Evolutionary conservation across 257 asterid genomes (phyloP).

Genomic region (Gynochthodes officinalis): DNA sequence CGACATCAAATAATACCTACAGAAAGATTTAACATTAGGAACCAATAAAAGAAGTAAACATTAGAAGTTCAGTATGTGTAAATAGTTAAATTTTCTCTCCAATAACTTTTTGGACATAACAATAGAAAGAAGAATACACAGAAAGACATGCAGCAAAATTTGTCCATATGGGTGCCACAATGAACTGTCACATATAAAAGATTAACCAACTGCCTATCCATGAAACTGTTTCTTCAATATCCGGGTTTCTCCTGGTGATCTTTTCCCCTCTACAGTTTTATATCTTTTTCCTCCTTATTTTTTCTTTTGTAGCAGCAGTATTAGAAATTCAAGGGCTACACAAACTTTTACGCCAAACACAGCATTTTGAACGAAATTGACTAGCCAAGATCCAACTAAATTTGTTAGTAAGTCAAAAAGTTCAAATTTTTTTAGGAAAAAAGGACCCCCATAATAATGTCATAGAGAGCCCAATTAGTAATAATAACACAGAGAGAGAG

Average conservation of each 20-base stretch:
- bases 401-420: background rate
- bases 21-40: constrained; percentile 16
- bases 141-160: background rate
- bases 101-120: background rate
- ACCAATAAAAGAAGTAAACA: background rate
- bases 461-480: no score
- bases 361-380: background rate
- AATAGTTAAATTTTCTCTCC: background rate
- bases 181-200: background rate
- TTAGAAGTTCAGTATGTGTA: background rate
- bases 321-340: background rate
- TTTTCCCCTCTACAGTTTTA: no score
- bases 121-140: background rate
- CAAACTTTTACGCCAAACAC: background rate
- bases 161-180: background rate
- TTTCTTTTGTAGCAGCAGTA: background rate
- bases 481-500: no score
- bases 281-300: no score
- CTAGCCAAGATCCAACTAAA: background rate
- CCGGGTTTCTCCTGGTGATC: no score
- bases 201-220: background rate
- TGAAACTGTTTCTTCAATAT: background rate
- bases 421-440: no score
- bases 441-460: no score
- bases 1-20: constrained; percentile 93